A percentile compares a stretch with the other conserved stretches of the same genome.
These are phyloP conservation scores for Neurospora sp. DNA, from an alignment of 495 filamentous ascomycete genomes.

Conservation along the genomic window DNA sequence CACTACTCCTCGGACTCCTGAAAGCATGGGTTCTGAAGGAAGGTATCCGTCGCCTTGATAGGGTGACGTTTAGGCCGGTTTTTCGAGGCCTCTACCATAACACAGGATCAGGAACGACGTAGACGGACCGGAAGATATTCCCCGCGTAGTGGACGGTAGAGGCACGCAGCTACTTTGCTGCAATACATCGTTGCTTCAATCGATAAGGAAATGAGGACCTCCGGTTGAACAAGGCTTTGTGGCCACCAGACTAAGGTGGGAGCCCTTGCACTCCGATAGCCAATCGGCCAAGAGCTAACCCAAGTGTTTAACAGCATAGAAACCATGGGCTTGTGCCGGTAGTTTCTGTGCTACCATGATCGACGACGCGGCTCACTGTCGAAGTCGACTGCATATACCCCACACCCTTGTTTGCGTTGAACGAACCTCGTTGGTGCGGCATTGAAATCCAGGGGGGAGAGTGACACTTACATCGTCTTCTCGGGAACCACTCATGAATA, in stretches of 20 bases:
- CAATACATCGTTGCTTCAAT: background rate
- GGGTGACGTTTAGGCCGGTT: background rate
- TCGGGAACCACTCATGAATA: background rate
- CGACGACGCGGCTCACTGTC: background rate
- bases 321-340: background rate
- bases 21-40: conserved; percentile 1
- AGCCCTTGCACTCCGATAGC: background rate
- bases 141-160: background rate
- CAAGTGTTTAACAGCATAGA: background rate
- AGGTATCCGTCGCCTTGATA: background rate
- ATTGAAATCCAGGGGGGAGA: background rate
- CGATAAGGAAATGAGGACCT: background rate
- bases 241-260: background rate
- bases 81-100: background rate
- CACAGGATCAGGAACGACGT: background rate
- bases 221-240: background rate
- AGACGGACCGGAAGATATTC: background rate
- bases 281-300: background rate
- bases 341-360: background rate
- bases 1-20: background rate
- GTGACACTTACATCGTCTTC: background rate
- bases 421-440: background rate
- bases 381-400: background rate
- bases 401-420: background rate
- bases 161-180: background rate